Base-by-base conservation (phyloP, 2,329 filamentous ascomycete genomes). In the Colletotrichum falcatum region DNA sequence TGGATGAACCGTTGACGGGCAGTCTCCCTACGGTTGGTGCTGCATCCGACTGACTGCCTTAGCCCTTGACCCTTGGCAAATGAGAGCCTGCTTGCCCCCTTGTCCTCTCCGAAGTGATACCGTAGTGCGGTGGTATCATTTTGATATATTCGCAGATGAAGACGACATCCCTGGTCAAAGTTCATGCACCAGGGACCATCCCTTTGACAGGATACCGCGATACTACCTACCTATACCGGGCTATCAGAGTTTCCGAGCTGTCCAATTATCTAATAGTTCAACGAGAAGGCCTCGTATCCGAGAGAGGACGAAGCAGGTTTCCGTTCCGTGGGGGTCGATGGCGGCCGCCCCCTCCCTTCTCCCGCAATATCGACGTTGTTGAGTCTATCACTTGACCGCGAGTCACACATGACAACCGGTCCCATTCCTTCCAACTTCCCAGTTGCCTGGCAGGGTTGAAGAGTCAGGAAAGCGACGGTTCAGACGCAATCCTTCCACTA, bases 221-320 rank as follows among this genome's bases (percentile, higher is more conserved):
- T 59, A 37, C 35, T 46, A 67, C 67, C 67, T 62, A 51, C 64
- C 67, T 62, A 54, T 61, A 62, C 14, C 35, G 58, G 64, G 37
- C 46, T 37, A 37, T 37, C 26, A 46, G 63, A 61, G 51, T 54
- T 61, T 16, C 51, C 28, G 51, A 51, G 44, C n/a, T 18, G 4
- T 33, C 42, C 8, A 35, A 48, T 35, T 39, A 26, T 56, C 26
- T n/a, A n/a, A n/a, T n/a, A n/a, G n/a, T n/a, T n/a, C 11, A 30
- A 39, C 42, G 26, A 54, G 62, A 46, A 42, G 16, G 42, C 55
- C 35, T 46, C 62, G 37, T 33, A 70, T 48, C 30, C 44, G 37
- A 28, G 37, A 39, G 46, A n/a, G 30, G 30, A 18, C 23, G 28
- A 30, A 44, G 26, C 5, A 12, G 33, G 16, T 35, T 48, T n/a